Conservation (phyloP, 768 basidiomycete species). For the Boletellus sp. region DNA sequence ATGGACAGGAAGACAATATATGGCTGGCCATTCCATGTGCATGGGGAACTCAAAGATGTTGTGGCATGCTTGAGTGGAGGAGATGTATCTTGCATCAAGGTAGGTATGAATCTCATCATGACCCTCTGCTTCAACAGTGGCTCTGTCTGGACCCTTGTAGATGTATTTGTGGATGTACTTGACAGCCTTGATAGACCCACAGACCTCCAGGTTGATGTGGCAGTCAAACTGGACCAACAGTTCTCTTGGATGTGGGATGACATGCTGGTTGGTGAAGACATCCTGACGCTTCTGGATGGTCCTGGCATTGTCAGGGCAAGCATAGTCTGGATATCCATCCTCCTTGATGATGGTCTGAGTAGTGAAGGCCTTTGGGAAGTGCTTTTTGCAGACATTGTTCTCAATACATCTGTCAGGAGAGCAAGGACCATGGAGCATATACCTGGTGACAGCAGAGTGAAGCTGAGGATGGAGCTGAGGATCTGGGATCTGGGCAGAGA, state of each 20-base stretch:
- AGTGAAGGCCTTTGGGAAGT: slow-evolving; percentile 41
- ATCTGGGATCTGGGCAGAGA: slow-evolving; percentile 2
- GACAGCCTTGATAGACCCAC: slow-evolving; percentile 11
- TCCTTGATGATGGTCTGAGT: slow-evolving; percentile 33
- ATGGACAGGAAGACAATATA: slow-evolving; percentile 6
- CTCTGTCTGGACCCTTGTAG: slow-evolving; percentile 51
- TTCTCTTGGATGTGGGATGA: slow-evolving; percentile 41
- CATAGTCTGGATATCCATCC: slow-evolving; percentile 22
- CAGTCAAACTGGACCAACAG: slow-evolving; percentile 32
- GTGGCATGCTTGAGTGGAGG: slow-evolving; percentile 1
- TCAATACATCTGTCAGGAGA: slow-evolving; percentile 36
- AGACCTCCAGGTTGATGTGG: not conserved
- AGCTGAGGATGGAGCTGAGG: not conserved
- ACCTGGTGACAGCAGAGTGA: not conserved
- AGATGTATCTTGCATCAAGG: slow-evolving; percentile 7
- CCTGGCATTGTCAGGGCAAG: not conserved
- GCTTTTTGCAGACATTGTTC: slow-evolving; percentile 40
- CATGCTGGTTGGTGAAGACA: slow-evolving; percentile 34
- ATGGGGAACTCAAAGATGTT: slow-evolving; percentile 3
- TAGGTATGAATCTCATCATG: slow-evolving; percentile 2
- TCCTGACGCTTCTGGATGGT: slow-evolving; percentile 23
- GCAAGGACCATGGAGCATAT: slow-evolving; percentile 47
- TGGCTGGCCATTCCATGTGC: slow-evolving; percentile 5
- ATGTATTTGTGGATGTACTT: slow-evolving; percentile 38
- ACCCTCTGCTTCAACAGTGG: not conserved